Base-by-base conservation (phyloP, 345 rosid species). In the Melaleuca quinquenervia region DNA sequence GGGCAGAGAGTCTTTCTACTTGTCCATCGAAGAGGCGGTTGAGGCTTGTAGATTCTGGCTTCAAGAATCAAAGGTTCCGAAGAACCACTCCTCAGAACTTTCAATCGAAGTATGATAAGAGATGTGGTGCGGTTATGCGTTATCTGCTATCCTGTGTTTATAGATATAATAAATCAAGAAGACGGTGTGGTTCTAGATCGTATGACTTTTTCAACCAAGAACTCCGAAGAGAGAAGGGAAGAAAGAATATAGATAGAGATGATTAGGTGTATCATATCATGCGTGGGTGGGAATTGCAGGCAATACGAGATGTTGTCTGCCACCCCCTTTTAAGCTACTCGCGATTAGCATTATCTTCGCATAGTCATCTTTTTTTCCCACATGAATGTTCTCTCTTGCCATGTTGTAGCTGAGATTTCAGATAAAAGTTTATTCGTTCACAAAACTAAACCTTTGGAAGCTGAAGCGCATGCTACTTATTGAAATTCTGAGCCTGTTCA, bases 21-120 rank as follows among this genome's bases (percentile, higher is more conserved):
- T 95, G 85, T 89, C 92, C 41, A 84, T 96, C 10, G 95, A 94
- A 24, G 98, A 95, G 54, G 99, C 98, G 44, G 83, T 95, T 11
- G 94, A 88, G 83, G 88, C 93, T 5, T 89, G 92, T 85, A 64
- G 87, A 4, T 95, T 91, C 86, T 88, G 89, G 26, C 92, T 93
- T 41, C 60, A 84, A n/a, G 74, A 83, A 26, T 70, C 78, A 9
- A 55, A 54, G 20, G 56, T 52, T 32, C 36, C 49, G 29, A 84
- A 21, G 64, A 80, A 32, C 14, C 45, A 29, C 48, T 74, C 24
- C 83, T 52, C 83, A 22, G 78, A 14, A 24, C 50, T 36, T 10
- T 7, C 50, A 52, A 36, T 32, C 26, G 85, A 48, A 50, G 52
- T 49, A n/a, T 82, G 27, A 50, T 82, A 36, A 48, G 83, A 24